Conservation (phyloP, 1,139 yeast species). For the Saccharomyces uvarum region DNA sequence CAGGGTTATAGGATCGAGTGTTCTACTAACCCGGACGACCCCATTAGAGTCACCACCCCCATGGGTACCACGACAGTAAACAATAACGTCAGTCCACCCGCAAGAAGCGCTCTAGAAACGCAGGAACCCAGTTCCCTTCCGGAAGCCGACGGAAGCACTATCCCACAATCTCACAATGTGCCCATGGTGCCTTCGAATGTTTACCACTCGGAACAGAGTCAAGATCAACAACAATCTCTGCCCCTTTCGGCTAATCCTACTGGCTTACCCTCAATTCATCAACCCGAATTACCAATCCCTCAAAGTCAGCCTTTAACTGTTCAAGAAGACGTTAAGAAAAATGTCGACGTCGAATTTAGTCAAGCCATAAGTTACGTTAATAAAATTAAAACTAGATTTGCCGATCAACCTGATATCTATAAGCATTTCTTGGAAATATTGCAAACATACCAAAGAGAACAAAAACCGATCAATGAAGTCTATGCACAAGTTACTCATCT, state of each 20-base stretch:
- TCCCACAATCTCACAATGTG: conserved; percentile 9
- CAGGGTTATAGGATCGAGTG: conserved; percentile 95
- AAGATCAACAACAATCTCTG: conserved; percentile 5
- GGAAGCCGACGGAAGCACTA: neutral
- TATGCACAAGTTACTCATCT: conserved; percentile 85
- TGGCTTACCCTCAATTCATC: neutral
- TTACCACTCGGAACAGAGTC: conserved; percentile 4
- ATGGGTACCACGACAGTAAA: conserved; percentile 59
- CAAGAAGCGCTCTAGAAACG: neutral
- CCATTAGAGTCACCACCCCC: conserved; percentile 92
- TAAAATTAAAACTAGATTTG: conserved; percentile 87
- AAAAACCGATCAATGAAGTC: conserved; percentile 89
- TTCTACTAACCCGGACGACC: conserved; percentile 81
- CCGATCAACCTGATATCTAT: conserved; percentile 91
- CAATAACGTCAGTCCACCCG: neutral
- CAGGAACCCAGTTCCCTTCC: neutral
- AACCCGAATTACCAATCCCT: neutral
- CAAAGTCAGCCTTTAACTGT: neutral
- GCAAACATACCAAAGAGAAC: conserved; percentile 94
- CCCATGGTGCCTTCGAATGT: conserved; percentile 4
- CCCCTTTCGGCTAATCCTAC: neutral
- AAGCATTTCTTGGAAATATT: conserved; percentile 89
- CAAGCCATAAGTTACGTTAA: conserved; percentile 95
- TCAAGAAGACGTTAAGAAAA: conserved; percentile 32
- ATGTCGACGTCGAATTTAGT: conserved; percentile 91